Evolutionary conservation across 169 alveolate genomes (phyloP), one percentile per base, ranked within the genome.

Genomic region (Eimeria acervulina): DNA sequence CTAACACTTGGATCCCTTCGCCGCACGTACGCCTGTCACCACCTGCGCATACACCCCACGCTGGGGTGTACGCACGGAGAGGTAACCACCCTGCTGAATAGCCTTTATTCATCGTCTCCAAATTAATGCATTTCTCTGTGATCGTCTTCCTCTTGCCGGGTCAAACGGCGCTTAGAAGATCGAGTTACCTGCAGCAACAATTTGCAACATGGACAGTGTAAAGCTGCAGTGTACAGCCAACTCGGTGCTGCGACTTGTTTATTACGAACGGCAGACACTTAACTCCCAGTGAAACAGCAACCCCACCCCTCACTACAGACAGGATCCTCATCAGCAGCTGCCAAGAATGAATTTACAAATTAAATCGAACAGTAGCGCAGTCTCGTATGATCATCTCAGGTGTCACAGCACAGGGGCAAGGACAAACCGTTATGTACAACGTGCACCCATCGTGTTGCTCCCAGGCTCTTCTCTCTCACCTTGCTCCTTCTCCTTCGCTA

Each of bases 401-500:
- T n/a, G n/a, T n/a, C n/a, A n/a, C n/a, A n/a, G n/a, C n/a, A n/a
- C n/a, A n/a, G n/a, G n/a, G n/a, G n/a, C n/a, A n/a, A n/a, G n/a
- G n/a, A n/a, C n/a, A n/a, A n/a, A n/a, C n/a, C n/a, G n/a, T n/a
- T n/a, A n/a, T n/a, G n/a, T n/a, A n/a, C n/a, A n/a, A n/a, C n/a
- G n/a, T n/a, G n/a, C n/a, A n/a, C n/a, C n/a, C n/a, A n/a, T n/a
- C n/a, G n/a, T n/a, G n/a, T n/a, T n/a, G n/a, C n/a, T n/a, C n/a
- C n/a, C n/a, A n/a, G n/a, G n/a, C n/a, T n/a, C 68, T 19, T 5
- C 10, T 55, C 66, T 55, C 76, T 97, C 97, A 33, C 99, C 99
- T 96, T 98, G 97, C 93, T 99, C 99, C 96, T 98, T 98, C 96
- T 99, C 99, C 97, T 99, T 99, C 95, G 98, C 98, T 95, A 99